These are phyloP conservation scores for Sarocladium brachiariae DNA, from an alignment of 2,329 filamentous ascomycete species.

Conservation along the genomic window DNA sequence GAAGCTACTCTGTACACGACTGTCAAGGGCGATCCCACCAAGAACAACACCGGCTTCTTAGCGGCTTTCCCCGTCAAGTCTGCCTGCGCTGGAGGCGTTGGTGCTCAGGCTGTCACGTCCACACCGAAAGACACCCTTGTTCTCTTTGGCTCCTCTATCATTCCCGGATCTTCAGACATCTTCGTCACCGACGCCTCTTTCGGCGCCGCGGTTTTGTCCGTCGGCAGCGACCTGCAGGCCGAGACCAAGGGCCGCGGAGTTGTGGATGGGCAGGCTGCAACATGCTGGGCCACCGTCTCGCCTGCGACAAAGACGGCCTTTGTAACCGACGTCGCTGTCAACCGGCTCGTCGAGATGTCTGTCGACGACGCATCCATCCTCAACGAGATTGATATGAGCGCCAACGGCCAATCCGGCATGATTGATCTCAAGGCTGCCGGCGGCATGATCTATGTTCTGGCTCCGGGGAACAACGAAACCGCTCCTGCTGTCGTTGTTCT, in stretches of 20 bases:
- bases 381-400: constrained; percentile 32
- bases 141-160: constrained; percentile 44
- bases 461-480: constrained; percentile 41
- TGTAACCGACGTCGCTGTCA: constrained; percentile 47
- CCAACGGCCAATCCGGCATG: constrained; percentile 44
- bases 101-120: constrained; percentile 25
- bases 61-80: constrained; percentile 39
- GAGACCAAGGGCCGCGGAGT: constrained; percentile 29
- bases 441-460: constrained; percentile 50
- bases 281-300: constrained; percentile 52
- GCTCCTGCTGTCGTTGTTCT: constrained; percentile 31
- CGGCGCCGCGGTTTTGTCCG: constrained; percentile 41
- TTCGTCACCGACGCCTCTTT: constrained; percentile 55
- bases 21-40: constrained; percentile 51
- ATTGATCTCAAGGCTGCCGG: constrained; percentile 48
- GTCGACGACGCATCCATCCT: constrained; percentile 40
- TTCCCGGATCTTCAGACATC: constrained; percentile 37
- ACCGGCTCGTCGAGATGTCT: constrained; percentile 52
- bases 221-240: constrained; percentile 27
- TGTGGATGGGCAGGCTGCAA: constrained; percentile 45
- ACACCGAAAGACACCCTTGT: constrained; percentile 49
- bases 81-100: constrained; percentile 4
- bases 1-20: constrained; percentile 44
- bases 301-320: constrained; percentile 42
- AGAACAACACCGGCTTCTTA: constrained; percentile 51